These are phyloP conservation scores for Mycogone perniciosa DNA, from an alignment of 2,329 filamentous ascomycete species.

Conservation along the genomic window DNA sequence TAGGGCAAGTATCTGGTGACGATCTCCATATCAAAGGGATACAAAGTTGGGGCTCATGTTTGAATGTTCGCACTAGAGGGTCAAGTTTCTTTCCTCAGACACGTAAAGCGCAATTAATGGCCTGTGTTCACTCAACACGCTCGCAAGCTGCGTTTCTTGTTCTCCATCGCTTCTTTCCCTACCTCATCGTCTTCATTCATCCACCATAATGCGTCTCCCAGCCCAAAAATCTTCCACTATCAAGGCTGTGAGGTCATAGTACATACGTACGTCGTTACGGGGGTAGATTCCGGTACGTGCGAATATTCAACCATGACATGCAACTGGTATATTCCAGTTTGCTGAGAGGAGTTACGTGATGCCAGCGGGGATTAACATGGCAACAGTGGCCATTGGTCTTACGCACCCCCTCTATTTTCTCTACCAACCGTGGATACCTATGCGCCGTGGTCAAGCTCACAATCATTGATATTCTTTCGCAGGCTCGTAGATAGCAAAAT, in stretches of 20 bases:
- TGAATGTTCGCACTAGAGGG: too few relatives aligned
- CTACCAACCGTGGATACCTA: too few relatives aligned
- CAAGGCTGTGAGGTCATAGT: constrained; percentile 59
- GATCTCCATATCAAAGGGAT: too few relatives aligned
- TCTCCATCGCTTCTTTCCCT: not conserved
- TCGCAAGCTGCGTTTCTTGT: not conserved
- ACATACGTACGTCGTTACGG: constrained; percentile 14
- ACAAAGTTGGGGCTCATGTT: too few relatives aligned
- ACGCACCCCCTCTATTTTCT: not conserved
- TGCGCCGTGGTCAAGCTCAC: too few relatives aligned
- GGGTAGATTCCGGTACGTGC: constrained; percentile 26
- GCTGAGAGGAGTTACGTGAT: not conserved
- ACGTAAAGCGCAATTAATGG: too few relatives aligned
- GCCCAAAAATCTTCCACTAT: constrained; percentile 63
- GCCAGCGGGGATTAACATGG: constrained; percentile 84
- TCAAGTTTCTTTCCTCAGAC: too few relatives aligned
- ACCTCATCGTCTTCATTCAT: not conserved
- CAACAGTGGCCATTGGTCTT: constrained; percentile 61
- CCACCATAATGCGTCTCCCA: constrained; percentile 35
- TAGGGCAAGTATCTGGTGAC: too few relatives aligned
- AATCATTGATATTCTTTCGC: constrained; percentile 17
- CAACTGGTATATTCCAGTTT: not conserved
- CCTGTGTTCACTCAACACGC: not conserved
- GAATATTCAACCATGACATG: not conserved
- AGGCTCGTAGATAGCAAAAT: constrained; percentile 92